These are phyloP conservation scores for Entonaema liquescens DNA, from an alignment of 495 filamentous ascomycete species.

Conservation along the genomic window DNA sequence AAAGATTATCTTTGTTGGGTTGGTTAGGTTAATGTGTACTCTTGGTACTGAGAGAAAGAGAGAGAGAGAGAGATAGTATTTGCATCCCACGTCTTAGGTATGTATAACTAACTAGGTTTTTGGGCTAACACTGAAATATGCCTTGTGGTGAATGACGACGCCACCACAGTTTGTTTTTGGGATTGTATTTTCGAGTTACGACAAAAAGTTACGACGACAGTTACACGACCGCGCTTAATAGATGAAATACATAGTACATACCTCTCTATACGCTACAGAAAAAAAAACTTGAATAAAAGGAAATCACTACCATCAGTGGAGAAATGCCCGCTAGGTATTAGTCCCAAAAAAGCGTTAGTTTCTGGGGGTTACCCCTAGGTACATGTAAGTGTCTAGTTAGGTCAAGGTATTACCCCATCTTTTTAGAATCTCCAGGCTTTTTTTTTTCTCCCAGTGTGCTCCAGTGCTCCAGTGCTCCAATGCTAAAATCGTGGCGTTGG, in stretches of 20 bases:
- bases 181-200: not conserved
- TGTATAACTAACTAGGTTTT: not conserved
- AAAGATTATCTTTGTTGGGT: not conserved
- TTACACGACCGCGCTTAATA: slow-evolving; percentile 30
- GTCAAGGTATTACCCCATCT: slow-evolving; percentile 37
- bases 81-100: not conserved
- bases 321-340: slow-evolving; percentile 15
- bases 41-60: too few relatives aligned
- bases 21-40: not conserved
- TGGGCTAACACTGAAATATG: not conserved
- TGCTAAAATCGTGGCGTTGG: slow-evolving; percentile 29
- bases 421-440: slow-evolving; percentile 36
- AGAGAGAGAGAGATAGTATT: not conserved
- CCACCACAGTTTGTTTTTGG: not conserved
- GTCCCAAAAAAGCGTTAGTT: slow-evolving; percentile 17
- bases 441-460: not conserved
- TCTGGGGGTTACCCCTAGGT: slow-evolving; percentile 1
- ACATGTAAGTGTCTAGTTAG: not conserved
- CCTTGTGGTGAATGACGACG: not conserved
- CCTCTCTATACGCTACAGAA: too few relatives aligned
- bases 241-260: too few relatives aligned
- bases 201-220: slow-evolving; percentile 3
- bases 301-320: slow-evolving; percentile 1
- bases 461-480: not conserved
- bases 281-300: not conserved